Base-by-base conservation (phyloP, 352 stramenopile species). In the Phytophthora constricta region DNA sequence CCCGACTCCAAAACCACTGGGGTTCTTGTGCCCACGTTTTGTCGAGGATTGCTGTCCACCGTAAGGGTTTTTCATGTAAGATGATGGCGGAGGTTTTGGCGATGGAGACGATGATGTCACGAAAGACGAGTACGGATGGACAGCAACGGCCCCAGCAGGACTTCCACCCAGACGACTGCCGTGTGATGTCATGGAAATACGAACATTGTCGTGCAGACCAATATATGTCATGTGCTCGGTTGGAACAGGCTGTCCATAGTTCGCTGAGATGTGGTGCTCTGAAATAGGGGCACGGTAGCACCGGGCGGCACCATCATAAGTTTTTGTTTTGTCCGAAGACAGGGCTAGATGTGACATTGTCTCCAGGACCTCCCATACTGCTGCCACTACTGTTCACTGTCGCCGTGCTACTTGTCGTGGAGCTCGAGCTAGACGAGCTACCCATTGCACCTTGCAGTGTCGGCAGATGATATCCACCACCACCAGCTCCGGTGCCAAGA, bases 141-240 rank as follows among this genome's bases (percentile, higher is more conserved):
- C 55, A 22, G 43, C 34, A 9, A 42, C 47, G 10, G 46, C 41
- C 7, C 42, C 33, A 42, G 52, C 52, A 23, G 37, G 43, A 14
- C 41, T 48, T 26, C 48, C n/a, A n/a, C n/a, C 48, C 16, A 74
- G 14, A 9, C 65, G 70, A 62, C 59, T 70, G n/a, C 81, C 84
- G 47, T 90, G 81, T 1, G 84, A 90, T 5, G 79, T 90, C 62
- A 90, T 77, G 11, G 81, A 87, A 46, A 78, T 59, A 3, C 77
- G 74, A 16, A 63, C 46, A 27, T 60, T 65, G 14, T 76, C 66
- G 34, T 80, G 72, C 13, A 80, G 62, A 17, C 74, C 60, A 31
- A 86, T 74, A 26, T 75, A 77, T 1, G 72, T 80, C 65, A 84
- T 68, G 65, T 76, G 70, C 5, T 86, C 76, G 5, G 50, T 62